Conservation (phyloP, 2,329 filamentous ascomycete species). For the Didymella exigua region DNA sequence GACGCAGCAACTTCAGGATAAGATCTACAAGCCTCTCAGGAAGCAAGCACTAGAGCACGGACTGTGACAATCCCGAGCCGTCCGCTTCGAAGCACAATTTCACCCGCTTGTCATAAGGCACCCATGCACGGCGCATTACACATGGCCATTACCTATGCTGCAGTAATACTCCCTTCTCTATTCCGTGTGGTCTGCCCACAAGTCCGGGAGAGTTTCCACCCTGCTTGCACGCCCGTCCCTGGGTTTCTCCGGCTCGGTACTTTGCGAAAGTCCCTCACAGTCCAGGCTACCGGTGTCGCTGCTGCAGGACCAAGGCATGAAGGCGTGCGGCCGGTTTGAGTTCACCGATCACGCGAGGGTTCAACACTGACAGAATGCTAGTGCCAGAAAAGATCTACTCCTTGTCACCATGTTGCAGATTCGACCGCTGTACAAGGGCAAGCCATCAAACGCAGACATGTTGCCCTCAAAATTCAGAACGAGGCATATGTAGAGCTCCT, state of each 20-base stretch:
- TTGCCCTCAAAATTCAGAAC: constrained; percentile 15
- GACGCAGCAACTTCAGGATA: neutral
- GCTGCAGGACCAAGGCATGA: neutral
- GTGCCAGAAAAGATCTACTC: constrained; percentile 6
- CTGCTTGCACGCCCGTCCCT: neutral
- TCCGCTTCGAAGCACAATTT: neutral
- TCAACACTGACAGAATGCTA: constrained; percentile 3
- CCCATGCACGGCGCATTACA: neutral
- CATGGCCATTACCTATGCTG: neutral
- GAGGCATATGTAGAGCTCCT: constrained; percentile 22
- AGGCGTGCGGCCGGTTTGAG: constrained; percentile 1
- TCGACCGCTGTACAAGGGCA: constrained; percentile 14
- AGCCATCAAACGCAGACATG: constrained; percentile 22
- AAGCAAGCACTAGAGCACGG: neutral
- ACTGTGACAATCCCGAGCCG: neutral
- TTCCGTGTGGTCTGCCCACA: neutral
- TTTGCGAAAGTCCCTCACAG: neutral
- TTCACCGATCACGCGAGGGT: neutral
- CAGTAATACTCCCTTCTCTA: neutral
- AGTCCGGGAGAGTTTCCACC: neutral
- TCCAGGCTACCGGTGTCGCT: neutral
- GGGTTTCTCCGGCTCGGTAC: neutral
- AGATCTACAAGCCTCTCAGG: neutral
- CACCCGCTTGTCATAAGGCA: neutral
- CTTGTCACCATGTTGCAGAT: constrained; percentile 5